Base-by-base conservation (phyloP, 768 basidiomycete species). In the Pisolithus microcarpus region DNA sequence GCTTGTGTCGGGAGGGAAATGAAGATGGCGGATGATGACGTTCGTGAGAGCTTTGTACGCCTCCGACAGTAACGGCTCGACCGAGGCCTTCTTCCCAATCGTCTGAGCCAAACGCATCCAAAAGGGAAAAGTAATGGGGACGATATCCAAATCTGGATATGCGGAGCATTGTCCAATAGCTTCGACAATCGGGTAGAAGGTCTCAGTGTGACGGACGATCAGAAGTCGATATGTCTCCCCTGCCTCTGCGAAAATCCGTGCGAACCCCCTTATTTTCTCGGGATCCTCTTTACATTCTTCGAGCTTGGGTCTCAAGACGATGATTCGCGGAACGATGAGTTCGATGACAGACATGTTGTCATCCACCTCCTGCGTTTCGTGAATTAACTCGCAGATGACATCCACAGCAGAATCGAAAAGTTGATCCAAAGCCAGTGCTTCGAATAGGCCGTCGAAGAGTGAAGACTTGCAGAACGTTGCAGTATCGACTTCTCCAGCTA, bases 21-120 rank as follows among this genome's bases (percentile, higher is more conserved):
- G 90, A 8, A 99, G 77, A 65, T 98, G 96, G 34, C 73, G 70
- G 64, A 98, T 92, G 56, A 98, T 86, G 57, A 91, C 84, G 9
- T 70, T 73, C 80, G 96, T 86, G 21, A 99, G 82, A 2, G 81
- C 74, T 59, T 79, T 80, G 74, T 90, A 98, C 23, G 93, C 87
- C 48, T 91, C 82, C 43, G 82, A 58, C 61, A 98, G 86, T 38
- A 88, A 72, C n/a, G 83, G 83, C 0, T 85, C 76, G 11, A 90
- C 79, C 0, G 81, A 77, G 0, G 80, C 68, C 57, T 76, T 81
- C 70, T 91, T 93, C 48, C 85, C 84, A 23, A 98, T 81, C 49
- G 81, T 84, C 61, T 90, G 86, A n/a, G 93, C 87, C 34, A 99
- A 84, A 16, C 88, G 85, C 82, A 91, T 93, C 96, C 96, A 99